Base-by-base conservation (phyloP, 1,284 basidiomycete species). In the Tilletiaria anomala region DNA sequence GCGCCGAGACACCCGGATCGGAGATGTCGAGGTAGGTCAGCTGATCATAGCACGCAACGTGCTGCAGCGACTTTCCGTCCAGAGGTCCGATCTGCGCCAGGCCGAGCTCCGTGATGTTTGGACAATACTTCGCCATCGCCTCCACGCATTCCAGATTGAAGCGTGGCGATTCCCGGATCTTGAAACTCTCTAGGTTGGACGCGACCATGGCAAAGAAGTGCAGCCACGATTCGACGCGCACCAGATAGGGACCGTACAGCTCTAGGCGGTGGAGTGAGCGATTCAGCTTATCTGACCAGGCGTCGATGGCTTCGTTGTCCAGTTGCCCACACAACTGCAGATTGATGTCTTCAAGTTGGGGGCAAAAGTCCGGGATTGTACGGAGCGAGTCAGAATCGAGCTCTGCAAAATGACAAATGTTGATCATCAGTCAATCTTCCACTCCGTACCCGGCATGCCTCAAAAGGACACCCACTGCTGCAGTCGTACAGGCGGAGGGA, bases 321-420 rank as follows among this genome's bases (percentile, higher is more conserved):
- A 96, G 74, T 40, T 80, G 79, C 6, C 91, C 93, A 55, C 89
- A 96, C 53, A 80, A 79, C 56, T 88, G 82, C 15, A 97, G 76
- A 1, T 79, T 77, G 44, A 66, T 48, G n/a, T 45, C 44, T 34
- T 51, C 45, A 16, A 65, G 29, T 15, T 54, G 45, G 14, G 64
- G 64, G 1, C 55, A 51, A 40, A 66, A 57, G 0, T 45, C 48
- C 5, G 55, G 45, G 20, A 66, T 49, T 23, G 49, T 53, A 32
- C 47, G 45, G 36, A 61, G 41, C 15, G 60, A 48, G 10, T 59
- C 51, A 37, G 45, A 47, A 44, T 53, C 43, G 11, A 66, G 53
- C 37, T 56, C 37, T 39, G 32, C 3, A 10, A 14, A 32, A 19
- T 11, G 93, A 73, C n/a, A 14, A 15, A 70, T 71, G 2, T 77